Conservation (phyloP, 345 rosid genomes). For the Nasturtium officinale region DNA sequence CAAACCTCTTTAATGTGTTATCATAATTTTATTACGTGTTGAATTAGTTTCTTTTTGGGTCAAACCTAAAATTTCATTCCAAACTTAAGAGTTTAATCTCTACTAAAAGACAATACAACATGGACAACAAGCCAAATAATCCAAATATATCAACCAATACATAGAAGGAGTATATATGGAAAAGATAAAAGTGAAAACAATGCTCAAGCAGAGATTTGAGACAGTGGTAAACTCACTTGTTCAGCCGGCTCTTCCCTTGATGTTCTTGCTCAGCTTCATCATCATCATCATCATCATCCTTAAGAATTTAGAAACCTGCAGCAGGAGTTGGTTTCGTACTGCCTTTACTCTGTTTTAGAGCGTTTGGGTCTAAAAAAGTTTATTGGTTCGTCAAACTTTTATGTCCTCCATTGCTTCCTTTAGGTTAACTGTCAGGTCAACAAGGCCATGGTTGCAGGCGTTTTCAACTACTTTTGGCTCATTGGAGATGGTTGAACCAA, state of each 20-base stretch:
- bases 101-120: too few relatives aligned
- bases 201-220: too few relatives aligned
- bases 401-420: conserved; percentile 97
- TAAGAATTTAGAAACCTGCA: conserved; percentile 72
- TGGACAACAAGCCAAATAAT: too few relatives aligned
- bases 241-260: conserved; percentile 25
- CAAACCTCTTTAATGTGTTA: too few relatives aligned
- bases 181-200: too few relatives aligned
- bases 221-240: too few relatives aligned
- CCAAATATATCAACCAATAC: too few relatives aligned
- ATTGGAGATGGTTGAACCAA: conserved; percentile 72
- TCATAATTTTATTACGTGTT: too few relatives aligned
- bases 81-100: too few relatives aligned
- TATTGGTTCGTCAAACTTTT: conserved; percentile 92
- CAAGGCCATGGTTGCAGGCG: conserved; percentile 95
- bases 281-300: conserved; percentile 61
- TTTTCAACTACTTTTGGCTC: conserved; percentile 78
- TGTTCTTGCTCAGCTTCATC: conserved; percentile 63
- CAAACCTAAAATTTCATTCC: too few relatives aligned
- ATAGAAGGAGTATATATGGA: too few relatives aligned
- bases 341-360: conserved; percentile 60
- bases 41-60: too few relatives aligned
- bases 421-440: conserved; percentile 95
- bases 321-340: conserved; percentile 34
- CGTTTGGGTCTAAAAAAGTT: conserved; percentile 77